Base-by-base conservation (phyloP, 306 rosid genomes). In the Rosa persica region DNA sequence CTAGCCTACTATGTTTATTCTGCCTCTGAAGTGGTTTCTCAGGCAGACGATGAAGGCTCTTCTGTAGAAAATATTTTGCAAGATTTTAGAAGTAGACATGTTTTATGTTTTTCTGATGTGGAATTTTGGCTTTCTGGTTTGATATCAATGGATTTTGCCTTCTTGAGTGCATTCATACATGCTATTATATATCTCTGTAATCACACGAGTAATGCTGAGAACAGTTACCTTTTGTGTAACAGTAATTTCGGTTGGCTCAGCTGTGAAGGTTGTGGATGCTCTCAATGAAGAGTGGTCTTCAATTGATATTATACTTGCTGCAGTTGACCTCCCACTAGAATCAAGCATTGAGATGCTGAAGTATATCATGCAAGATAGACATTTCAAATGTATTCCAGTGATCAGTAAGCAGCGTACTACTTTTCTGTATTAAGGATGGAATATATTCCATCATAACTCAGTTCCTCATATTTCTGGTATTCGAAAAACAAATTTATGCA, bases 191-290 rank as follows among this genome's bases (percentile, higher is more conserved):
- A 8, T 61, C 19, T 61, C 2, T 51, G 27, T 55, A 20, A 23
- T 25, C 16, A 2, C 17, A 22, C 17, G 38, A 60, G 38, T 61
- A 61, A 17, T 23, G 8, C 68, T 64, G 68, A 6, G 39, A 15
- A 13, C 10, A 64, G 43, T 42, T 64, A 30, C n/a, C 42, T 22
- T 42, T 44, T 69, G 55, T 44, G 51, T 38, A 40, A 38, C 82
- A 79, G 82, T 79, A 15, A 64, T 73, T 4, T 72, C 78, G 16
- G 78, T 48, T 8, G 9, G 52, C 54, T 79, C 82, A 17, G 62
- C 64, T 39, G 55, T 48, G 65, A 64, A 72, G 62, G 82, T 64
- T 71, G 67, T 79, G 76, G 82, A 62, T 79, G 61, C 54, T 39
- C 72, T 79, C 57, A 51, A 64, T 38, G 64, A 67, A 11, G 78